A percentile compares a stretch with the other conserved stretches of the same genome.
These are phyloP conservation scores for Parastagonospora avenae DNA, from an alignment of 2,329 filamentous ascomycete genomes.

Conservation along the genomic window DNA sequence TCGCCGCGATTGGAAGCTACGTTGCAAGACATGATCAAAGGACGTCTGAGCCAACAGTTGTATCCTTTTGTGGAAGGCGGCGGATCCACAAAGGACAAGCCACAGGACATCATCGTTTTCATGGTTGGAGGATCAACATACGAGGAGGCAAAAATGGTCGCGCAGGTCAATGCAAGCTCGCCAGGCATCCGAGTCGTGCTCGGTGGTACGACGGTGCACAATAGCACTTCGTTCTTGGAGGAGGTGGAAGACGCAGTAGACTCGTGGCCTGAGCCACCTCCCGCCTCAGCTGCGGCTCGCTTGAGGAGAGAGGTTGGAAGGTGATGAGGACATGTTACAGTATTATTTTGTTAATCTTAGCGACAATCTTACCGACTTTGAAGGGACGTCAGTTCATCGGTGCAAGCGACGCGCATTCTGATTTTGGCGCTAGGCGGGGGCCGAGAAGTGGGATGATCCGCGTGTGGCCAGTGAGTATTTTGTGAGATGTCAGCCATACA, in stretches of 20 bases:
- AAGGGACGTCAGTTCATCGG: background rate
- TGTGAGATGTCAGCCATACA: background rate
- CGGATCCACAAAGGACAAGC: slow-evolving; percentile 87
- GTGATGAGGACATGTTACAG: slow-evolving; percentile 20
- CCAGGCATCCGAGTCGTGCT: slow-evolving; percentile 89
- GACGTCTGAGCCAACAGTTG: slow-evolving; percentile 79
- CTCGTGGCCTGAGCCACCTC: slow-evolving; percentile 74
- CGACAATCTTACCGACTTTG: slow-evolving; percentile 1
- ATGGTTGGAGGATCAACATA: slow-evolving; percentile 94
- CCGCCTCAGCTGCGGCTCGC: slow-evolving; percentile 62
- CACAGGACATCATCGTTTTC: slow-evolving; percentile 94
- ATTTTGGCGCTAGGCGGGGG: background rate
- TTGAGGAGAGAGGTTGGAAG: slow-evolving; percentile 66
- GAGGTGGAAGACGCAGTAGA: slow-evolving; percentile 89
- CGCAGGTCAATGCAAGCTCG: slow-evolving; percentile 89
- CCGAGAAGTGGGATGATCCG: background rate
- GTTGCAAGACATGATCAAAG: slow-evolving; percentile 91
- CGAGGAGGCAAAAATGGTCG: slow-evolving; percentile 94
- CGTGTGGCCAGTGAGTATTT: background rate
- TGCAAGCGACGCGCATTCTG: background rate
- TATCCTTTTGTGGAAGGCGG: slow-evolving; percentile 94
- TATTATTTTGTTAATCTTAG: background rate
- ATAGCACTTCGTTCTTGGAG: slow-evolving; percentile 84
- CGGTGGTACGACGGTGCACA: slow-evolving; percentile 86
- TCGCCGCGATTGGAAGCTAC: slow-evolving; percentile 86